Base-by-base conservation (phyloP, 2,329 filamentous ascomycete genomes). In the Pezicula neosporulosa region DNA sequence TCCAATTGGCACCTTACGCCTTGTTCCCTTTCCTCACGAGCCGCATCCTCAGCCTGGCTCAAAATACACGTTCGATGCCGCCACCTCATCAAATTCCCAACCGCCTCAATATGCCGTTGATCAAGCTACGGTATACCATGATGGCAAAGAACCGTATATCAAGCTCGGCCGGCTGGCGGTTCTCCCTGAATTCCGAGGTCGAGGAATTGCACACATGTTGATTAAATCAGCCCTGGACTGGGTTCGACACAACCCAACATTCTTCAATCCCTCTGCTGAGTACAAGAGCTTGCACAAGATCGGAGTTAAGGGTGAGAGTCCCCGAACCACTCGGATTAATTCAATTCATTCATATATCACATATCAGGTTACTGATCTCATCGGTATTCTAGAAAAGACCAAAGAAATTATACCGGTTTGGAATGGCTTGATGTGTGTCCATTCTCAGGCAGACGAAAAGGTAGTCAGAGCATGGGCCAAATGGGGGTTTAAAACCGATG, bases 91-190 rank as follows among this genome's bases (percentile, higher is more conserved):
- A 3, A 44, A 51, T 10, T 30, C 28, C 2, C 28, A 30, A 7
- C 44, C 53, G 5, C 59, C n/a, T 52, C 53, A 4, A 50, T 64
- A 18, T 28, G 58, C 57, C 41, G 47, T 47, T 36, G 62, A 60
- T 51, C 57, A 46, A 43, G 55, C 68, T 42, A 82, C 77, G 38
- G 76, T 70, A 46, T 72, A 77, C 57, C 78, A 82, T 64, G 77
- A 87, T 62, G 80, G 78, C 6, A 64, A 73, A 36, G 90, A 95
- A 63, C 83, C 88, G 0, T 96, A 93, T 68, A 75, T 96, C 56
- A 95, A 93, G 70, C 71, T 97, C 2, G 90, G 90, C 5, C 81
- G 90, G 1, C 74, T 97, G 27, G 88, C 90, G 0, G 85, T 94
- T 0, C 59, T 88, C 13, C 71, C 76, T 8, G 74, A 80, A 24